A percentile compares a stretch with the other conserved stretches of the same genome.
These are phyloP conservation scores for Verticillium longisporum DNA, from an alignment of 2,329 filamentous ascomycete species.

Conservation along the genomic window DNA sequence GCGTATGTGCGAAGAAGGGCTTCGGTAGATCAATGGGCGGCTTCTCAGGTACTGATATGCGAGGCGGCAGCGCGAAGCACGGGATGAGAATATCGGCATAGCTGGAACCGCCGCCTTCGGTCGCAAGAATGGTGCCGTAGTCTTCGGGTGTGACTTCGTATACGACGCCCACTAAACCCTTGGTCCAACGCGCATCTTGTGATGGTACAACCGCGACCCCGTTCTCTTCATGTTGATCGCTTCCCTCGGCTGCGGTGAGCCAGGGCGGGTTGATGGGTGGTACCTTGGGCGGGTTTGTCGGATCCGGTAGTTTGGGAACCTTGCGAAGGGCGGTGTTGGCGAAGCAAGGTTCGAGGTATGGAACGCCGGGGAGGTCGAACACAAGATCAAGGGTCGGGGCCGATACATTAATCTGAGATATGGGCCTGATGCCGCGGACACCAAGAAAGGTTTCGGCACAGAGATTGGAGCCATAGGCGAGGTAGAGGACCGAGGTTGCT, in stretches of 20 bases:
- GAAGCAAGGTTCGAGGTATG: constrained; percentile 88
- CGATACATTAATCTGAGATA: constrained; percentile 75
- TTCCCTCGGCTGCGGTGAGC: neutral
- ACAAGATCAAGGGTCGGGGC: constrained; percentile 72
- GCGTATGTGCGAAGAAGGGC: constrained; percentile 77
- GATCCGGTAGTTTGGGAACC: constrained; percentile 32
- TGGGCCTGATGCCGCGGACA: constrained; percentile 68
- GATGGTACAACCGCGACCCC: neutral
- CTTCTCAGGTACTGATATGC: constrained; percentile 53
- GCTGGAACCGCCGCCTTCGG: constrained; percentile 79
- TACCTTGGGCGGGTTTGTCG: constrained; percentile 19
- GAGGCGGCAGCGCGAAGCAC: constrained; percentile 62
- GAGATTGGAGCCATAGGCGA: constrained; percentile 91
- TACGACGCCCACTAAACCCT: constrained; percentile 84
- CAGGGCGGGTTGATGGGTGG: constrained; percentile 9
- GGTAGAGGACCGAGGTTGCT: constrained; percentile 60
- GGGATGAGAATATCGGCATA: constrained; percentile 79
- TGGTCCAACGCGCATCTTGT: constrained; percentile 53
- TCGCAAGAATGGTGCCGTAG: constrained; percentile 79
- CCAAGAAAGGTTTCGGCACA: constrained; percentile 73
- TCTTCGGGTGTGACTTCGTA: constrained; percentile 86
- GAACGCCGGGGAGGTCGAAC: constrained; percentile 80
- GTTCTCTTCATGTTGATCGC: neutral
- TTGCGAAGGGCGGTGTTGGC: constrained; percentile 67
- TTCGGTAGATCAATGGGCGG: constrained; percentile 47